phyloP scores from a whole-genome alignment of 441 rosid species.

The Gossypium lobatum region DNA sequence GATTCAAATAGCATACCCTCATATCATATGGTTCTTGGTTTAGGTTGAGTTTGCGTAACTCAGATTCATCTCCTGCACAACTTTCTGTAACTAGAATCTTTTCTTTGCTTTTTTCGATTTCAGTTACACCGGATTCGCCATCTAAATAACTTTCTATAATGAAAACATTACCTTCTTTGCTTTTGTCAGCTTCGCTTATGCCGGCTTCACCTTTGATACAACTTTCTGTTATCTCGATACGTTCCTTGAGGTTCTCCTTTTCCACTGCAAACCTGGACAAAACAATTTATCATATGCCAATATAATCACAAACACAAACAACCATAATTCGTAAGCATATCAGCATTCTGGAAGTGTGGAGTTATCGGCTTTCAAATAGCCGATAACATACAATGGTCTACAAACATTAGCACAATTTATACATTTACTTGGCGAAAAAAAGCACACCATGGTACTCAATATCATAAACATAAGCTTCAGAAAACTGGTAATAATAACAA shows the following conservation, averaged over 20 bases:
- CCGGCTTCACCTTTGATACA: neutral
- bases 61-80: slow-evolving; percentile 13
- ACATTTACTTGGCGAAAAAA: too few relatives aligned
- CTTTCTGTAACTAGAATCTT: neutral
- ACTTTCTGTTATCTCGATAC: slow-evolving; percentile 8
- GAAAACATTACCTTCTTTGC: neutral
- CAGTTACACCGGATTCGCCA: neutral
- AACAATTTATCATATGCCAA: neutral
- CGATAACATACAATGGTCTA: too few relatives aligned
- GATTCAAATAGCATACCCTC: slow-evolving; percentile 27
- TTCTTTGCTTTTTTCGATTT: neutral
- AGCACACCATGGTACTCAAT: too few relatives aligned
- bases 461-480: too few relatives aligned
- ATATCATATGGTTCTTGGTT: slow-evolving; percentile 17
- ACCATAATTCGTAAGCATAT: too few relatives aligned
- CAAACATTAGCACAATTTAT: too few relatives aligned
- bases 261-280: slow-evolving; percentile 11
- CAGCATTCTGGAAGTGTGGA: too few relatives aligned
- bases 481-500: too few relatives aligned
- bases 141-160: neutral
- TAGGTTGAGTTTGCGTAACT: slow-evolving; percentile 14
- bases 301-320: too few relatives aligned
- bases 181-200: neutral
- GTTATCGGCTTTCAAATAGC: too few relatives aligned
- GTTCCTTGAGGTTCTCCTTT: neutral